Evolutionary conservation across 768 basidiomycete species (phyloP).

Genomic region (Chalciporus piperatus): DNA sequence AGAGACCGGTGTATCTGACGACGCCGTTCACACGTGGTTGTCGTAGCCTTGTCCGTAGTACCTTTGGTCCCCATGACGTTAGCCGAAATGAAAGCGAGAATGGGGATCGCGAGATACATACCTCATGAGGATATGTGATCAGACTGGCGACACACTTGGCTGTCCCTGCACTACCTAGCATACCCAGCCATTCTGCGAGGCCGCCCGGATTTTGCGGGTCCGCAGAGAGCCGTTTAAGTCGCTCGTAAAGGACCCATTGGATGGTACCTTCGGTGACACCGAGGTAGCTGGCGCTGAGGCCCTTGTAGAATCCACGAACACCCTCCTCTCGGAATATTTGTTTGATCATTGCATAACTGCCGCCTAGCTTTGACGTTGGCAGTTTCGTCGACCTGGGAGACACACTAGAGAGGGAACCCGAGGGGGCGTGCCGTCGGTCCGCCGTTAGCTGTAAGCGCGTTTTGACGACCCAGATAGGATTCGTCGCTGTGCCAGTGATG

Average conservation of each 20-base stretch:
- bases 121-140: slow-evolving; percentile 98
- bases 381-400: slow-evolving; percentile 4
- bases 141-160: slow-evolving; percentile 93
- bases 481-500: slow-evolving; percentile 85
- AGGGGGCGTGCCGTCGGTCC: slow-evolving; percentile 18
- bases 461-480: slow-evolving; percentile 99
- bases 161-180: slow-evolving; percentile 86
- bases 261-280: slow-evolving; percentile 96
- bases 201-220: slow-evolving; percentile 55
- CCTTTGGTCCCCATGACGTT: slow-evolving; percentile 41
- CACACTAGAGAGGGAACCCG: not conserved
- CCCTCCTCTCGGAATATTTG: slow-evolving; percentile 82
- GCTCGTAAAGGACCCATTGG: slow-evolving; percentile 96
- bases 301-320: slow-evolving; percentile 87
- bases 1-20: slow-evolving; percentile 80
- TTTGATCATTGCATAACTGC: slow-evolving; percentile 60
- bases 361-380: slow-evolving; percentile 38
- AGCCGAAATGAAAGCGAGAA: not conserved
- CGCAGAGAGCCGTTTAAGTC: slow-evolving; percentile 69
- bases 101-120: slow-evolving; percentile 32
- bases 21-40: slow-evolving; percentile 81
- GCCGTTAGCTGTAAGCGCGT: slow-evolving; percentile 83
- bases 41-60: slow-evolving; percentile 86
- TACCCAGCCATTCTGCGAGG: slow-evolving; percentile 66
- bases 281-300: slow-evolving; percentile 89